Evolutionary conservation across 176 grass and related monocot species (phyloP).

Genomic region (Phragmites australis): DNA sequence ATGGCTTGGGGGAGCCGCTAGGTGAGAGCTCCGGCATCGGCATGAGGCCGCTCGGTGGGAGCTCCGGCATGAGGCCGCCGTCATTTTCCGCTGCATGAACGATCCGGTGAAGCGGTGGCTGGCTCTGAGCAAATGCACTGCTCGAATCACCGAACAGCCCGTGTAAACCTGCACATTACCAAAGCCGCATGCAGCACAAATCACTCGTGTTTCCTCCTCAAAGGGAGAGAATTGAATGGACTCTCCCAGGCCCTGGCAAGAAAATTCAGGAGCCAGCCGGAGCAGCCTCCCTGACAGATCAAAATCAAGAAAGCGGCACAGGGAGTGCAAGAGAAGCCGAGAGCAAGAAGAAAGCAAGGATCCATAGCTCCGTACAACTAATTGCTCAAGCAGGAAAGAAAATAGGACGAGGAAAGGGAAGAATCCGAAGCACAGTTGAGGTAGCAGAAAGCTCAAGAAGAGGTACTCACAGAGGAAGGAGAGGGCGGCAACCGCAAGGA

Average conservation of each 20-base stretch:
- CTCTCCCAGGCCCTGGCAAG: neutral
- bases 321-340: neutral
- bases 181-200: slow-evolving; percentile 8
- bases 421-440: neutral
- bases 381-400: neutral
- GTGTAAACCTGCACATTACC: slow-evolving; percentile 53
- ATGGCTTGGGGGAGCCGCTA: slow-evolving; percentile 64
- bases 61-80: slow-evolving; percentile 29
- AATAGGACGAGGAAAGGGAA: neutral
- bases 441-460: slow-evolving; percentile 24
- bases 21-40: slow-evolving; percentile 75
- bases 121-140: slow-evolving; percentile 44
- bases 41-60: slow-evolving; percentile 43
- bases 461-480: slow-evolving; percentile 44
- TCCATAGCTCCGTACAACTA: neutral
- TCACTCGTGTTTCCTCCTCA: slow-evolving; percentile 13
- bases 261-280: neutral
- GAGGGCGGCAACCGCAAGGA: slow-evolving; percentile 37
- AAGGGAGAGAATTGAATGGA: neutral
- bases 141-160: slow-evolving; percentile 33
- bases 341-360: neutral
- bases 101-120: slow-evolving; percentile 32
- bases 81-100: slow-evolving; percentile 44
- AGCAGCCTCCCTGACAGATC: slow-evolving; percentile 10
- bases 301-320: neutral